A percentile compares a stretch with the other conserved stretches of the same genome.
These are phyloP conservation scores for Sarocladiaceae sp. DNA, from an alignment of 2,329 filamentous ascomycete genomes.

Conservation along the genomic window DNA sequence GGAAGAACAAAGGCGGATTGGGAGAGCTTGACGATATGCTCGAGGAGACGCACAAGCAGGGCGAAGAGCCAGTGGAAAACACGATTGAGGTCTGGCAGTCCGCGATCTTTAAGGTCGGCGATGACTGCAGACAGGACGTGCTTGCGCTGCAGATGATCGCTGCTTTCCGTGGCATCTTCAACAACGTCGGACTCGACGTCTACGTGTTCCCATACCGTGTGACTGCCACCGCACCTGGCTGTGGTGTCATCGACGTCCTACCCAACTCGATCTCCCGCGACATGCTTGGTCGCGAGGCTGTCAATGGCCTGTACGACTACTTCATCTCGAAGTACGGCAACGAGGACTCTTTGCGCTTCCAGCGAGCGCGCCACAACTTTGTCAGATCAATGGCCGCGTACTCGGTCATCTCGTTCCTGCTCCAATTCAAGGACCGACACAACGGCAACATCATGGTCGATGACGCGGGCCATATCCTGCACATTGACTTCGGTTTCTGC, in stretches of 20 bases:
- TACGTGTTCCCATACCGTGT: conserved; percentile 97
- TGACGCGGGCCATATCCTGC: conserved; percentile 91
- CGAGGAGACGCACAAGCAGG: conserved; percentile 38
- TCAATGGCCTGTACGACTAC: conserved; percentile 97
- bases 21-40: conserved; percentile 48
- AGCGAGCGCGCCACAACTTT: conserved; percentile 92
- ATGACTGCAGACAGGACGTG: conserved; percentile 96
- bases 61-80: conserved; percentile 17
- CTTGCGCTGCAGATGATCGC: conserved; percentile 96
- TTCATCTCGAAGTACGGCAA: conserved; percentile 97
- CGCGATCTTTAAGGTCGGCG: conserved; percentile 98
- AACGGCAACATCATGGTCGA: conserved; percentile 99
- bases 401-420: conserved; percentile 88
- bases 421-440: conserved; percentile 98
- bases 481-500: conserved; percentile 99
- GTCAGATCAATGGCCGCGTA: conserved; percentile 99
- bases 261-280: conserved; percentile 97
- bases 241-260: conserved; percentile 95
- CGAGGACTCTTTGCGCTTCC: conserved; percentile 90
- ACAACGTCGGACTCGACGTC: conserved; percentile 88
- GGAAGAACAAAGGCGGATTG: conserved; percentile 60
- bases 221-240: conserved; percentile 92
- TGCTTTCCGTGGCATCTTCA: conserved; percentile 94
- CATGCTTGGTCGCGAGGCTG: conserved; percentile 95
- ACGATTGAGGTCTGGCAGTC: conserved; percentile 97